phyloP scores from a whole-genome alignment of 164 flowering plant species.

The Vitis vinifera region DNA sequence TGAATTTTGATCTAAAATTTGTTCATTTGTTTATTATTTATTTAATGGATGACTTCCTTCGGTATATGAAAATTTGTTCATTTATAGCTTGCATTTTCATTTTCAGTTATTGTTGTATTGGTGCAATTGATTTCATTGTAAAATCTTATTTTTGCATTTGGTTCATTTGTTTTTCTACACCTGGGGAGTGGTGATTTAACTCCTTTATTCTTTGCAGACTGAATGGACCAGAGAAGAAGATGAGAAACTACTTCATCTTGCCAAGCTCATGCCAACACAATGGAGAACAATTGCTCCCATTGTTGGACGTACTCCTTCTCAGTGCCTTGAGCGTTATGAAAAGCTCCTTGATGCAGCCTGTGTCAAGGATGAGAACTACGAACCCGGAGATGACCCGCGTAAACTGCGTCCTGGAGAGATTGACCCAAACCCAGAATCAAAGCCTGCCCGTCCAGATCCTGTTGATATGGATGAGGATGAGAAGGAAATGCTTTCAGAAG shows the following conservation, averaged over 20 bases:
- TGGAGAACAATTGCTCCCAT: conserved; percentile 99
- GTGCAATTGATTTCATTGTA: too few relatives aligned
- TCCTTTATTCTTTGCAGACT: conserved; percentile 47
- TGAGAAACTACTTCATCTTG: conserved; percentile 94
- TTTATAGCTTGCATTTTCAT: too few relatives aligned
- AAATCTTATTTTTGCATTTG: too few relatives aligned
- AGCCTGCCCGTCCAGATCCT: conserved; percentile 99
- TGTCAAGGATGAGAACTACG: conserved; percentile 90
- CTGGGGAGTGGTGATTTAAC: too few relatives aligned
- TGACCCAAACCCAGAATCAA: conserved; percentile 96
- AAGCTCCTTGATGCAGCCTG: conserved; percentile 97
- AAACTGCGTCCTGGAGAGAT: conserved; percentile 96
- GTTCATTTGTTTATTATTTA: too few relatives aligned
- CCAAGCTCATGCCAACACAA: conserved; percentile 96
- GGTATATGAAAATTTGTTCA: too few relatives aligned
- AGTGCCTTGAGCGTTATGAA: conserved; percentile 96
- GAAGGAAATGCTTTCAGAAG: conserved; percentile 99
- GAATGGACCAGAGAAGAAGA: conserved; percentile 99
- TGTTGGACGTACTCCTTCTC: conserved; percentile 93
- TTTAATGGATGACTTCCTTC: too few relatives aligned
- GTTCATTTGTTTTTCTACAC: too few relatives aligned
- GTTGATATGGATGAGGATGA: conserved; percentile 99
- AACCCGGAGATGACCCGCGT: conserved; percentile 89
- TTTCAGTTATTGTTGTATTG: too few relatives aligned
- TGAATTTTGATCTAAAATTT: too few relatives aligned